Percentiles rank a stretch among this genome's conserved stretches.
Evolutionary conservation across 768 basidiomycete genomes (phyloP).

Genomic region (Kwoniella pini): DNA sequence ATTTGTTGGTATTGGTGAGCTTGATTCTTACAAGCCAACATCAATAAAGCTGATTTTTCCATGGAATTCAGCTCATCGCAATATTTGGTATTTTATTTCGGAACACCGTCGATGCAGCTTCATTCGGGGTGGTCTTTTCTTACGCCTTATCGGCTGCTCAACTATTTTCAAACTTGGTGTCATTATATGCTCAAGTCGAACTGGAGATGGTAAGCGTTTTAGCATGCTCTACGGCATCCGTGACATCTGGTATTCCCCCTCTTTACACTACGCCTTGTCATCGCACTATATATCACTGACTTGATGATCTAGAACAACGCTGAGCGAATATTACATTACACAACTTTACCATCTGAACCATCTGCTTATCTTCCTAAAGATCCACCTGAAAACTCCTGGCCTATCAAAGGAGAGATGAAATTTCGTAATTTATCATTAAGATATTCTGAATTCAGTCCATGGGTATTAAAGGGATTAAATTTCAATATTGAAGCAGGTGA

Average conservation of each 20-base stretch:
- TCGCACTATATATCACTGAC: too few species aligned
- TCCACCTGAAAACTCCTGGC: constrained; percentile 2
- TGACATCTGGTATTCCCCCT: background rate
- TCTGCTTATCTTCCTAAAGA: background rate
- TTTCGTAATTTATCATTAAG: constrained; percentile 10
- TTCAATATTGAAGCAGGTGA: constrained; percentile 71
- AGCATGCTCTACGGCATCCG: too few species aligned
- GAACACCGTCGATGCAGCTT: constrained; percentile 62
- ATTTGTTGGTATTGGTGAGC: constrained; percentile 62
- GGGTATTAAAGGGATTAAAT: constrained; percentile 70
- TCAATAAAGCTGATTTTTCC: background rate
- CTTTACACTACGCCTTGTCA: background rate
- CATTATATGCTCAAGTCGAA: constrained; percentile 30
- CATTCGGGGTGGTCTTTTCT: constrained; percentile 65
- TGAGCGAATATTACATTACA: constrained; percentile 18
- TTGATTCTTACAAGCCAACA: background rate
- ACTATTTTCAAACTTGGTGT: constrained; percentile 31
- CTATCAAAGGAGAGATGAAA: background rate
- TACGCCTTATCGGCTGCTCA: constrained; percentile 56
- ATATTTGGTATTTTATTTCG: constrained; percentile 69
- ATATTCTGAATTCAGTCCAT: constrained; percentile 6
- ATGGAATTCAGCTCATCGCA: constrained; percentile 59
- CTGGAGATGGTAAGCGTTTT: constrained; percentile 26
- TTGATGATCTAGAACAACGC: constrained; percentile 14
- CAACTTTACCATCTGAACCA: constrained; percentile 9